These are phyloP conservation scores for Diddensiella santjacobensis DNA, from an alignment of 805 yeast genomes.

Conservation along the genomic window DNA sequence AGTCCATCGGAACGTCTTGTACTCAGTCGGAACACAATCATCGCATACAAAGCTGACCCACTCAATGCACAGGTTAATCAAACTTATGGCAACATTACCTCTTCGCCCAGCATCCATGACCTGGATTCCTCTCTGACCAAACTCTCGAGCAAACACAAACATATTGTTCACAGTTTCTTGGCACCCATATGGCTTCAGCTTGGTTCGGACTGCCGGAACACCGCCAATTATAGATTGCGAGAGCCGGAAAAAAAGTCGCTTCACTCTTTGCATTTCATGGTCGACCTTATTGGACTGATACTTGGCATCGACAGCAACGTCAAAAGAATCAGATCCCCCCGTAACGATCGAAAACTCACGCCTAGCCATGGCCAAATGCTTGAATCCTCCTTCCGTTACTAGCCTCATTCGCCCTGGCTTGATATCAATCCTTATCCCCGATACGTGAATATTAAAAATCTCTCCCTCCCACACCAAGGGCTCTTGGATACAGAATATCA, in stretches of 20 bases:
- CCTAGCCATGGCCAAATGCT: slow-evolving; percentile 51
- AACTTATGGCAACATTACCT: slow-evolving; percentile 62
- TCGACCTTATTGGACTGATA: slow-evolving; percentile 73
- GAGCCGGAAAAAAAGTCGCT: slow-evolving; percentile 64
- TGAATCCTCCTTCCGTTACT: slow-evolving; percentile 66
- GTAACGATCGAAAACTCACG: slow-evolving; percentile 55
- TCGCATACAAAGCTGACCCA: slow-evolving; percentile 94
- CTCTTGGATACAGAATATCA: slow-evolving; percentile 73
- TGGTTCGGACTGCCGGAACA: slow-evolving; percentile 47
- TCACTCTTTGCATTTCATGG: slow-evolving; percentile 61
- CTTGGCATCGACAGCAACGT: slow-evolving; percentile 53
- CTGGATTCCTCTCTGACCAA: slow-evolving; percentile 67
- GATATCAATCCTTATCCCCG: slow-evolving; percentile 44
- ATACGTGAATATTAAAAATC: slow-evolving; percentile 48
- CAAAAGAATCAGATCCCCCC: slow-evolving; percentile 45
- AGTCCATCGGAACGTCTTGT: slow-evolving; percentile 92
- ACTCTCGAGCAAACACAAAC: slow-evolving; percentile 76
- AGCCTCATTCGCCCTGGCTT: slow-evolving; percentile 64
- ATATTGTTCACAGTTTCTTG: slow-evolving; percentile 74
- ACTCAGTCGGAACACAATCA: slow-evolving; percentile 90
- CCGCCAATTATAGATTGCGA: slow-evolving; percentile 62
- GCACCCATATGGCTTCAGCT: slow-evolving; percentile 55
- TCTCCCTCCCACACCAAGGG: slow-evolving; percentile 91
- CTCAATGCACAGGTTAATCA: slow-evolving; percentile 73
- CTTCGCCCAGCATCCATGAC: slow-evolving; percentile 62